Conservation (phyloP, 352 stramenopile genomes). For the Globisporangium carolinianum region DNA sequence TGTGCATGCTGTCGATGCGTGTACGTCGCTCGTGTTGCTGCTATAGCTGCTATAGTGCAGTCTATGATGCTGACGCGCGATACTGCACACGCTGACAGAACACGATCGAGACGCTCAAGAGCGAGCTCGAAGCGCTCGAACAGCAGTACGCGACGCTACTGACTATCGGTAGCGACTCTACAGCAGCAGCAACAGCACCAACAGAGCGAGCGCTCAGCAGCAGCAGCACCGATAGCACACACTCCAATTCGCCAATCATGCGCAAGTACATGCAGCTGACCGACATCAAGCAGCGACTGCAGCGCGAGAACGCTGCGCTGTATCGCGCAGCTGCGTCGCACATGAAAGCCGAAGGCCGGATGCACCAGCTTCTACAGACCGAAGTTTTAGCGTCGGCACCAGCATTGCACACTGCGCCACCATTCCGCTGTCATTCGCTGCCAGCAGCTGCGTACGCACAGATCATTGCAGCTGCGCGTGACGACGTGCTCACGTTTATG, state of each 20-base stretch:
- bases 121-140: slow-evolving; percentile 35
- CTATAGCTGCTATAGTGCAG: neutral
- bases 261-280: slow-evolving; percentile 38
- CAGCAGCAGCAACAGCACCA: neutral
- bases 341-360: slow-evolving; percentile 44
- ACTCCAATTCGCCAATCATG: slow-evolving; percentile 13
- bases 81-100: slow-evolving; percentile 7
- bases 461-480: slow-evolving; percentile 32
- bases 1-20: neutral
- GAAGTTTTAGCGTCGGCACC: slow-evolving; percentile 4
- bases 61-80: neutral
- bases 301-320: slow-evolving; percentile 47
- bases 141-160: slow-evolving; percentile 37
- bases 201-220: slow-evolving; percentile 1
- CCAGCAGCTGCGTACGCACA: slow-evolving; percentile 27
- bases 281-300: slow-evolving; percentile 36
- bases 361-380: slow-evolving; percentile 47
- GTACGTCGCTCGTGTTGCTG: neutral
- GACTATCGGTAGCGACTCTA: neutral
- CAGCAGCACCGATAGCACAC: slow-evolving; percentile 4
- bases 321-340: slow-evolving; percentile 39
- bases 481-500: slow-evolving; percentile 48
- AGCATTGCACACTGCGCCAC: no score
- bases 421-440: slow-evolving; percentile 8
- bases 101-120: slow-evolving; percentile 40